Evolutionary conservation across 805 yeast species (phyloP), one percentile per base, ranked within the genome.

Genomic region (Clavispora vitiphila): DNA sequence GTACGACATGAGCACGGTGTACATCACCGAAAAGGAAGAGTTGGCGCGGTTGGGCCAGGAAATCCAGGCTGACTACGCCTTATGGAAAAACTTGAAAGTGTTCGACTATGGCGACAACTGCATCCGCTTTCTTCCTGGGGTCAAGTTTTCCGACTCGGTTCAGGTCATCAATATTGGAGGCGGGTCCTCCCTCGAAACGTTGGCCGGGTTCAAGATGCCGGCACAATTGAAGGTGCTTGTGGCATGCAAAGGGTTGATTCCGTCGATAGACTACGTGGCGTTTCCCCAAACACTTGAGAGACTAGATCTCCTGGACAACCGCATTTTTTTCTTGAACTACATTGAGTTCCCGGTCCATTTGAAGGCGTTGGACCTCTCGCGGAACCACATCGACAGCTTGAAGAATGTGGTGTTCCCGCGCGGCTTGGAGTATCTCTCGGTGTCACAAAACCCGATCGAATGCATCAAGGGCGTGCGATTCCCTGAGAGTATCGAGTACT

Each of bases 391-490:
- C 21, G 74, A 69, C 37, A 61, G 55, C 38, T 46, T 69, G 20
- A 49, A 67, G 40, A 65, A 66, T 12, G 65, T 65, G 14, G 61
- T 51, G 15, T 69, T 69, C 43, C 75, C 75, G 1, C 48, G 55
- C 10, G 50, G 50, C 8, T 49, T 70, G 32, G 52, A 54, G 43
- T 46, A 50, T 2, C 56, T 69, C 30, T 58, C 63, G 16, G 40
- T 69, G 18, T 56, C 70, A 0, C 51, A 54, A 38, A 70, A 70
- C 48, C 74, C 75, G 2, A 67, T 70, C 12, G 74, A 70, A 38
- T 63, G 67, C 32, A 58, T 69, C 30, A 64, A 67, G 44, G 71
- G 72, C 8, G 64, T 56, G 15, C 62, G 60, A 39, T 68, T 69
- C 35, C 74, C 74, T 4, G 73, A 69, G 11, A 41, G 48, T 19